Evolutionary conservation across 192 early-diverging fungal species (phyloP), one percentile per base, ranked within the genome.

Genomic region (Coemansia javaensis): DNA sequence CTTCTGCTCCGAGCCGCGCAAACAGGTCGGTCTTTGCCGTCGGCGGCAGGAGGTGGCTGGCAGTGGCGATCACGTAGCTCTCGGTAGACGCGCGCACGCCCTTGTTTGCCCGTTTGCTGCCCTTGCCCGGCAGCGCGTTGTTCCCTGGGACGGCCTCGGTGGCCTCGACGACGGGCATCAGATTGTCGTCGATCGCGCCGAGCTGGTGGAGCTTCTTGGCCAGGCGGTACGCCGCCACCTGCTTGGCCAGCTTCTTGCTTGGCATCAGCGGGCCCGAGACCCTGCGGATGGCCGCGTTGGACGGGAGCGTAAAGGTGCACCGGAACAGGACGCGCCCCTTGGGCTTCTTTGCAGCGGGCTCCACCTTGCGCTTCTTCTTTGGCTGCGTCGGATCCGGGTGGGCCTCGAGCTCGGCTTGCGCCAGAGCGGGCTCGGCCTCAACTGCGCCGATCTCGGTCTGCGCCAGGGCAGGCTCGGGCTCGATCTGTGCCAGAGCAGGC

Each of bases 171-270:
- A 79, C 47, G 0, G 91, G 90, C 7, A 78, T 34, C 11, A 97
- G 71, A 31, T 84, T 63, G 34, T 93, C 85, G 49, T 88, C 79
- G n/a, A 97, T 69, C 2, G 79, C 85, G 2, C 81, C 81, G 0
- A 72, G 43, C 16, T 66, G 50, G 53, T 92, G 85, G 10, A 97
- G 75, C 50, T 77, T 51, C 43, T 83, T 82, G 32, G 90, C 82
- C 0, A 83, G 69, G 24, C 88, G 80, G 32, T 89, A 81, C 0
- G 89, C 84, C 0, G 81, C 82, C 2, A 77, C 50, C 39, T 85
- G 83, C 59, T 83, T 87, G 7, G 92, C 88, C 27, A 79, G 51
- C 21, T 30, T 49, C 38, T 83, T 85, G 44, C 77, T 85, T 3
- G 74, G 58, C 50, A 79, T 63, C 5, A 61, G 52, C 20, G 80